Evolutionary conservation across 257 asterid species (phyloP).

Genomic region (Solanum peruvianum): DNA sequence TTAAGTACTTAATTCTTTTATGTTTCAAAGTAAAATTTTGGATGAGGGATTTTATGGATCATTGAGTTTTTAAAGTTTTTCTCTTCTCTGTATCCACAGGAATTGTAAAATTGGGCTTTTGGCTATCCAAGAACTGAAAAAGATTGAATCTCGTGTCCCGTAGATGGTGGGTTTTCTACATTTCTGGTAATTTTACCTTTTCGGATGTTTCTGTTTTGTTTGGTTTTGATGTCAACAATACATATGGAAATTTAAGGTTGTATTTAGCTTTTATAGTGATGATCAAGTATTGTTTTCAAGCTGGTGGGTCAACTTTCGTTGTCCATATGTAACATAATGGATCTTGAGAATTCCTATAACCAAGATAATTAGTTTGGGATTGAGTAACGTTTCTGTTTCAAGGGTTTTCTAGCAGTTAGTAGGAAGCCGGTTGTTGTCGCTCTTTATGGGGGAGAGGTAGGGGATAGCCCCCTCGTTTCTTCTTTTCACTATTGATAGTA

Average conservation of each 20-base stretch:
- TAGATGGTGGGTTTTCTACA: conserved; percentile 1
- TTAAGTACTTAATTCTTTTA: neutral
- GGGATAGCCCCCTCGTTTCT: neutral
- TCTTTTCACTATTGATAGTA: neutral
- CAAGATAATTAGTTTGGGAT: neutral
- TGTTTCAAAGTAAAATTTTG: neutral
- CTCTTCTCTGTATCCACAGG: neutral
- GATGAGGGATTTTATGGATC: neutral
- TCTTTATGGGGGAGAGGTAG: neutral
- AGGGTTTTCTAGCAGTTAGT: neutral
- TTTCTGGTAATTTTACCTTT: neutral
- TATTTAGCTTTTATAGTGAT: neutral
- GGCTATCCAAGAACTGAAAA: neutral
- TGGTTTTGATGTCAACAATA: neutral
- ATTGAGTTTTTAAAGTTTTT: neutral
- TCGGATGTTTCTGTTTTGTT: neutral
- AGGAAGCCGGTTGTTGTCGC: neutral
- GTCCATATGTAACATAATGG: neutral
- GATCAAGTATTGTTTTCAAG: neutral
- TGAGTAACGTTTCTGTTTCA: neutral
- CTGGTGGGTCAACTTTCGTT: neutral
- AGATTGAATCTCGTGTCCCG: neutral
- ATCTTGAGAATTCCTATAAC: neutral
- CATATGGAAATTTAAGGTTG: neutral
- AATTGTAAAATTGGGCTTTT: neutral